A percentile compares a stretch with the other conserved stretches of the same genome.
Evolutionary conservation across 441 rosid genomes (phyloP).

Genomic region (Populus hybrid): DNA sequence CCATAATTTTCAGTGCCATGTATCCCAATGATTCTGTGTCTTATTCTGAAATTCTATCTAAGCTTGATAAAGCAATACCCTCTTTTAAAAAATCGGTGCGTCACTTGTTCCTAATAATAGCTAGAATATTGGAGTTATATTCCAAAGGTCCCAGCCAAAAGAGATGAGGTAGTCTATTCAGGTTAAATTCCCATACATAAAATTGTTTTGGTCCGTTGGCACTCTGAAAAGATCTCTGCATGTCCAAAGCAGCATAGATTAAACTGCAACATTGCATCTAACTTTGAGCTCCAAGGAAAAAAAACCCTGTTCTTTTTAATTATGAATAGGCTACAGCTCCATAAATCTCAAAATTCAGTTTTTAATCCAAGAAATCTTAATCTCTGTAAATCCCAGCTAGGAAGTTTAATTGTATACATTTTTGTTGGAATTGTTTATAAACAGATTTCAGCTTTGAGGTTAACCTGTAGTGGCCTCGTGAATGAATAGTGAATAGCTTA

Average conservation of each 20-base stretch:
- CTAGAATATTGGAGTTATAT: not conserved
- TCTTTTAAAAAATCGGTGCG: not conserved
- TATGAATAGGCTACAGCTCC: not conserved
- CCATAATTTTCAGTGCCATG: not conserved
- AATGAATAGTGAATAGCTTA: not conserved
- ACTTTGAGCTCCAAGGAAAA: not conserved
- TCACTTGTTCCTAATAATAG: not conserved
- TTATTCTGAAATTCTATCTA: not conserved
- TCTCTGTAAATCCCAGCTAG: not conserved
- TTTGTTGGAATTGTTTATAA: not conserved
- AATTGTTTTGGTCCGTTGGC: no score
- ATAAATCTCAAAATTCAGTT: no score
- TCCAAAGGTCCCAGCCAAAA: not conserved
- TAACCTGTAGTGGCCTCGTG: no score
- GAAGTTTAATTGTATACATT: not conserved
- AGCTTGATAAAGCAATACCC: not conserved
- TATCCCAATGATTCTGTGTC: not conserved
- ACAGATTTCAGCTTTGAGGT: not conserved
- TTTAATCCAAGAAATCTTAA: not conserved
- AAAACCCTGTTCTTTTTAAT: not conserved
- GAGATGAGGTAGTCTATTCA: not conserved
- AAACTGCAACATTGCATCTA: not conserved
- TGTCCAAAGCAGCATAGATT: not conserved
- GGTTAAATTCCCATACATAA: not conserved
- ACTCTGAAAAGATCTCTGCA: not conserved